Conservation (phyloP, 2,329 filamentous ascomycete genomes). For the Calonectria ilicicola region DNA sequence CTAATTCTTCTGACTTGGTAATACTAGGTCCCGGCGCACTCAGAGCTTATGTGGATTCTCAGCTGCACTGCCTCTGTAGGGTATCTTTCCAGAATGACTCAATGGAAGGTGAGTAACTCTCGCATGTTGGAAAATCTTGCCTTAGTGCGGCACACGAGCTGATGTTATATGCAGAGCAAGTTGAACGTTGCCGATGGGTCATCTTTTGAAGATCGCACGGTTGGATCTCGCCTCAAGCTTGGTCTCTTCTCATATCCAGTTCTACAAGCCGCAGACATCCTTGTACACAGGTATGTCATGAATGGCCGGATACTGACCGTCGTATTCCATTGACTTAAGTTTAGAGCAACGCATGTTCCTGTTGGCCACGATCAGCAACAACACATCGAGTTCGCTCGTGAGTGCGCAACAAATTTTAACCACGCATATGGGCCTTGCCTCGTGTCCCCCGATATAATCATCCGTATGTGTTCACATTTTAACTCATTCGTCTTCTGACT, state of each 20-base stretch:
- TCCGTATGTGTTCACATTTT: conserved; percentile 64
- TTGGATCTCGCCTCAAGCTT: conserved; percentile 76
- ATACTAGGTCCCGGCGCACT: conserved; percentile 77
- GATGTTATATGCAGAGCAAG: conserved; percentile 70
- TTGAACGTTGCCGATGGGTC: conserved; percentile 72
- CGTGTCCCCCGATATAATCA: conserved; percentile 75
- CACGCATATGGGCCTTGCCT: conserved; percentile 75
- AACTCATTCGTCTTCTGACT: neutral
- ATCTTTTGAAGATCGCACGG: conserved; percentile 67
- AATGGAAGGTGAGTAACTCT: conserved; percentile 82
- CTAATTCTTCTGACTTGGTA: neutral
- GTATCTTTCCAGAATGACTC: conserved; percentile 97
- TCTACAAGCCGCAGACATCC: conserved; percentile 92
- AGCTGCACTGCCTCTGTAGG: conserved; percentile 93
- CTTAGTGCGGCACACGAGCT: neutral
- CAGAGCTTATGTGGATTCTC: conserved; percentile 97
- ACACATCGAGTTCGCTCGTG: conserved; percentile 91
- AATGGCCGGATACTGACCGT: neutral
- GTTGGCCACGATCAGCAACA: conserved; percentile 97
- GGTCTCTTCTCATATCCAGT: conserved; percentile 97
- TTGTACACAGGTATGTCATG: conserved; percentile 76
- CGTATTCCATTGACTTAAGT: neutral
- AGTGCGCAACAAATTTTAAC: conserved; percentile 91
- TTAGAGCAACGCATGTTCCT: conserved; percentile 89
- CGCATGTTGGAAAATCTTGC: neutral